A percentile compares a stretch with the other conserved stretches of the same genome.
Conservation (phyloP, 805 yeast genomes). For the Yamadazyma nakazawae region DNA sequence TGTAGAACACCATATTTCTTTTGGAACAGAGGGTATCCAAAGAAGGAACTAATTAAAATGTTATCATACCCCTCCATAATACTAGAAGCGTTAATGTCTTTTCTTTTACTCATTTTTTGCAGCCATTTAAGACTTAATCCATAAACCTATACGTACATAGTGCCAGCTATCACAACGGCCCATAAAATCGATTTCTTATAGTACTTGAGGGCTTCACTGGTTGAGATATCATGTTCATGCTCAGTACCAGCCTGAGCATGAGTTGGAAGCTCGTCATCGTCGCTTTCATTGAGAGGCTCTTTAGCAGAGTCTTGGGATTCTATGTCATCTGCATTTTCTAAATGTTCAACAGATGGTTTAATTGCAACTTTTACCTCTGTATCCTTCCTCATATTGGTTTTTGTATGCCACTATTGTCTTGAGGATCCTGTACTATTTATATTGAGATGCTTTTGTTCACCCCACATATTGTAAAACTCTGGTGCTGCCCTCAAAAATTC, state of each 20-base stretch:
- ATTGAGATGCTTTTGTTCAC: no score
- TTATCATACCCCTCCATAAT: no score
- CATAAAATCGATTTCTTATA: slow-evolving; percentile 41
- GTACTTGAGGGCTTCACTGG: slow-evolving; percentile 24
- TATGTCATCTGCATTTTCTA: not conserved
- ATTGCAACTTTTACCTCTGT: not conserved
- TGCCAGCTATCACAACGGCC: slow-evolving; percentile 43
- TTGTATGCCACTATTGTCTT: no score
- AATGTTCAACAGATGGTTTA: not conserved
- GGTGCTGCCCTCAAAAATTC: no score
- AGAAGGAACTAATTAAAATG: no score
- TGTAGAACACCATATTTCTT: slow-evolving; percentile 30
- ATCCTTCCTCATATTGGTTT: no score
- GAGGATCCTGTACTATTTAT: no score
- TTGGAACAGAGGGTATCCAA: slow-evolving; percentile 28
- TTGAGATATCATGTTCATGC: slow-evolving; percentile 16
- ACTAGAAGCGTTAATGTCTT: no score
- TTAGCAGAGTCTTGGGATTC: not conserved
- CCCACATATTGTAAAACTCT: no score
- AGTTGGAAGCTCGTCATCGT: slow-evolving; percentile 1
- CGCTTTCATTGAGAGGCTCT: not conserved
- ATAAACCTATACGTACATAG: slow-evolving; percentile 17
- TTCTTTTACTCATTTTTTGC: not conserved
- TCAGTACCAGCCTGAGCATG: slow-evolving; percentile 18
- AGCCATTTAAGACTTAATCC: not conserved